These are phyloP conservation scores for Neonectria neomacrospora DNA, from an alignment of 2,329 filamentous ascomycete species.

Conservation along the genomic window DNA sequence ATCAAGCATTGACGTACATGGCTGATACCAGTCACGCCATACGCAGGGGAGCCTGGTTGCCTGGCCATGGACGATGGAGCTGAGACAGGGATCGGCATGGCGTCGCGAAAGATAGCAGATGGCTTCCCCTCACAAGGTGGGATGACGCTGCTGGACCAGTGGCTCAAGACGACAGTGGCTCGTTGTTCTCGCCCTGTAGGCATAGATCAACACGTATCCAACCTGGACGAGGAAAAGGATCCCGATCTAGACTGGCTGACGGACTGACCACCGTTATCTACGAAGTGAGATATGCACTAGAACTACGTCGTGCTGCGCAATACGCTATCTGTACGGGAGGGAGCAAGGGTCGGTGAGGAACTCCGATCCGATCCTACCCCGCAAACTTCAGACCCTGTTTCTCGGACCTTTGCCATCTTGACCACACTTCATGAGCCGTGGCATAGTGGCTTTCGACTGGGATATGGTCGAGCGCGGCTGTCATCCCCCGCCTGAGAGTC, in stretches of 20 bases:
- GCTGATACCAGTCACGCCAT: not conserved
- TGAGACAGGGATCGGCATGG: not conserved
- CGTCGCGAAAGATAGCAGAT: not conserved
- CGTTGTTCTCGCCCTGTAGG: not conserved
- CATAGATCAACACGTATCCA: not conserved
- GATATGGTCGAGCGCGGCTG: not conserved
- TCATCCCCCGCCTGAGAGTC: not conserved
- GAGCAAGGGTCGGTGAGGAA: slow-evolving; percentile 4
- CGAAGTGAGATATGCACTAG: no score
- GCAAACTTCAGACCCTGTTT: not conserved
- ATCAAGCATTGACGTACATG: not conserved
- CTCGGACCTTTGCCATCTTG: not conserved
- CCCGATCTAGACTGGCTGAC: not conserved
- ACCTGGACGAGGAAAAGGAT: not conserved
- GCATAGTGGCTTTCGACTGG: not conserved
- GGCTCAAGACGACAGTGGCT: not conserved
- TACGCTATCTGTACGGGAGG: not conserved
- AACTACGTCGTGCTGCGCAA: not conserved
- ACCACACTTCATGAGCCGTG: not conserved
- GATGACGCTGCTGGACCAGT: not conserved
- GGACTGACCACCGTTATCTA: not conserved
- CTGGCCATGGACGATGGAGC: not conserved
- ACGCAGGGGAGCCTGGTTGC: not conserved
- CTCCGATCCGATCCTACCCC: slow-evolving; percentile 11
- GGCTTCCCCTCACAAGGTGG: not conserved